These are phyloP conservation scores for Candida sp. DNA, from an alignment of 1,139 yeast species.

Conservation along the genomic window DNA sequence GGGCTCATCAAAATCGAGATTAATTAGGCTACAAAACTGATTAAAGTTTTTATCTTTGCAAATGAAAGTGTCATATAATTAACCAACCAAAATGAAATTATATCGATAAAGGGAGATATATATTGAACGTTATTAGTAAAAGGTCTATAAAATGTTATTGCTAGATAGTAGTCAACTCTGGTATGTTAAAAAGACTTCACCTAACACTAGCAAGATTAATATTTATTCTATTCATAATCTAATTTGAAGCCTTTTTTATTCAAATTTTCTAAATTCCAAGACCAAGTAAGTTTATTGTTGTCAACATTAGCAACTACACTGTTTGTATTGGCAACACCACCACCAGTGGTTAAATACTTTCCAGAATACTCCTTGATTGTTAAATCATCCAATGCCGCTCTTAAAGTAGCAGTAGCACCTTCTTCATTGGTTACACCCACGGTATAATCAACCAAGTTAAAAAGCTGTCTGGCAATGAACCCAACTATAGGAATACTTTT, in stretches of 20 bases:
- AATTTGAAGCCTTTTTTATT: constrained; percentile 16
- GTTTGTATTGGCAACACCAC: constrained; percentile 22
- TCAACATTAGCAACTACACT: constrained; percentile 19
- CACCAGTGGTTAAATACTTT: constrained; percentile 32
- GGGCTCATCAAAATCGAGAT: too few relatives aligned
- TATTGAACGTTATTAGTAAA: too few relatives aligned
- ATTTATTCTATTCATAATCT: background rate
- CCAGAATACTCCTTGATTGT: constrained; percentile 27
- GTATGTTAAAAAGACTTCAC: too few relatives aligned
- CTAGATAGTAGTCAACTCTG: too few relatives aligned
- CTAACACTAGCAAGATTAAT: too few relatives aligned
- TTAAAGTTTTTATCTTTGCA: too few relatives aligned
- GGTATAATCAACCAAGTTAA: constrained; percentile 11
- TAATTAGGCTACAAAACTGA: too few relatives aligned
- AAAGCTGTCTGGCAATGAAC: constrained; percentile 12
- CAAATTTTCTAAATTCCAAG: constrained; percentile 23
- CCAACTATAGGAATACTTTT: constrained; percentile 24
- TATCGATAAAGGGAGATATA: too few relatives aligned
- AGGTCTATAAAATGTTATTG: too few relatives aligned
- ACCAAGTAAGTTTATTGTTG: constrained; percentile 27
- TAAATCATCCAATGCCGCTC: constrained; percentile 32
- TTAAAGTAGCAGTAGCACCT: constrained; percentile 32
- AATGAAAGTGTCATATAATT: too few relatives aligned
- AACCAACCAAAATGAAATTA: too few relatives aligned
- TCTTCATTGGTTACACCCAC: constrained; percentile 31